Evolutionary conservation across 768 basidiomycete species (phyloP).

Genomic region (Boletus huronensis): DNA sequence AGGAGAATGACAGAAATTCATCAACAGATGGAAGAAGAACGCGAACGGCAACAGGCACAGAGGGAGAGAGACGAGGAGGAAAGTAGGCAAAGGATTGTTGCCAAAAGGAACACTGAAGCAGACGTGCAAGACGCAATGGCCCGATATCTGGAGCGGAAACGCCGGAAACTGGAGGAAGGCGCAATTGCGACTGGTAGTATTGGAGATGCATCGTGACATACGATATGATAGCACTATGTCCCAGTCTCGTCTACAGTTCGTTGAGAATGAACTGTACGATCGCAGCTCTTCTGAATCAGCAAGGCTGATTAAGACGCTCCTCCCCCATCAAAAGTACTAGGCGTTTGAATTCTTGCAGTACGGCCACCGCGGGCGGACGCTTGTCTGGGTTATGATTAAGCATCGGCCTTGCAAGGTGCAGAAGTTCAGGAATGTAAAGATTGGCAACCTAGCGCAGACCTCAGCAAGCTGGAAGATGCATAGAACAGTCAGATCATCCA

Average conservation of each 20-base stretch:
- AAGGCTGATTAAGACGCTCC: constrained; percentile 27
- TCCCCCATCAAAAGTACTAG: constrained; percentile 43
- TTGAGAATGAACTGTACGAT: not conserved
- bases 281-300: not conserved
- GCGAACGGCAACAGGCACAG: constrained; percentile 53
- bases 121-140: constrained; percentile 71
- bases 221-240: not conserved
- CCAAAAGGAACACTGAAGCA: constrained; percentile 72
- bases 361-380: constrained; percentile 49
- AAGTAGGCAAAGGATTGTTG: constrained; percentile 60
- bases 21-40: constrained; percentile 75
- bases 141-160: constrained; percentile 77
- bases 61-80: constrained; percentile 59
- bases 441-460: constrained; percentile 45
- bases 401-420: constrained; percentile 56
- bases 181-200: not conserved
- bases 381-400: constrained; percentile 46
- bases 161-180: constrained; percentile 59
- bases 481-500: constrained; percentile 7
- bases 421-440: constrained; percentile 56
- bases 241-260: not conserved
- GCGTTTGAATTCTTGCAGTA: constrained; percentile 50
- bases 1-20: constrained; percentile 76
- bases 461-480: constrained; percentile 2
- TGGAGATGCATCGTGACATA: constrained; percentile 13